Evolutionary conservation across 2,329 filamentous ascomycete genomes (phyloP), one percentile per base, ranked within the genome.

Genomic region (Apiospora pterosperma): DNA sequence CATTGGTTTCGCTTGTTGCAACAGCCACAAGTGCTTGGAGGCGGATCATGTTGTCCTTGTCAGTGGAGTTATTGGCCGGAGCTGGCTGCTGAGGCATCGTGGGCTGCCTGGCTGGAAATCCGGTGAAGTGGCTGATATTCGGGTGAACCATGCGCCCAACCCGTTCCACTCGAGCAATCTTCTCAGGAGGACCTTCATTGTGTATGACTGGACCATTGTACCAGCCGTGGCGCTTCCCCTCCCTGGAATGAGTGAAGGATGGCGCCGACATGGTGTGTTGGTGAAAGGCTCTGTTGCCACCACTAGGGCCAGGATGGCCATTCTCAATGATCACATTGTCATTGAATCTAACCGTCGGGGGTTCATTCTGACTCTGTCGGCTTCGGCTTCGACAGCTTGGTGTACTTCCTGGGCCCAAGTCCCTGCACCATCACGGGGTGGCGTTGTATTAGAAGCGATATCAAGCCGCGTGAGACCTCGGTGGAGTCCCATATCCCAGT

Each of bases 201-300:
- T 79, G 77, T 3, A 76, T 72, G 14, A 77, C 73, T 0, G 83
- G 82, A 0, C 83, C 83, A 44, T 92, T 87, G 70, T 92, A 92
- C 90, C 90, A 93, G 1, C 84, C 91, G 65, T 90, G 88, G 3
- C 91, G 85, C 72, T 91, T 92, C 36, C 79, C 80, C 67, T 87
- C 88, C 10, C 87, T 83, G 4, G 85, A 81, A 0, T 85, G 87
- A 11, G 83, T 79, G 38, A 84, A 78, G 0, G 82, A 80, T 0
- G 87, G 86, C 1, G 86, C 86, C 4, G 86, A 89, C 78, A 87
- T 82, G 19, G 86, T 87, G 64, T 89, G 83, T 39, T 88, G 85
- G 64, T 87, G 85, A 25, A 79, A 74, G 48, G 74, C 71, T 74
- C 72, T 67, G 69, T 70, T 67, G 5, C 66, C 55, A 31, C 59